Evolutionary conservation across 257 asterid species (phyloP), one percentile per base, ranked within the genome.

Genomic region (Buddleja alternifolia): DNA sequence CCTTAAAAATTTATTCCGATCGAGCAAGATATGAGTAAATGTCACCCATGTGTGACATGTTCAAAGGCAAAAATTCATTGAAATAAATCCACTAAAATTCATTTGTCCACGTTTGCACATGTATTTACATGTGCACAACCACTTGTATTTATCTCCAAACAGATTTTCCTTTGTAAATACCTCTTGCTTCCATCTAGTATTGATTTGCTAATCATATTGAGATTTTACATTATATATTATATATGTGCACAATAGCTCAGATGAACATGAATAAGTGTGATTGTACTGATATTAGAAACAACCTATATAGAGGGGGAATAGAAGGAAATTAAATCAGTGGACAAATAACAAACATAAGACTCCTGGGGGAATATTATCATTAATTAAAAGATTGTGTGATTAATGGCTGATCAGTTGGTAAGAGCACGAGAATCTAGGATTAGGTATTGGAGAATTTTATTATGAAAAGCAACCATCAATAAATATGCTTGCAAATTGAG

Each of bases 101-200:
- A 65, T 70, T 65, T 44, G 29, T 60, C 48, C 71, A 60, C 60
- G 60, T 53, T 10, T 61, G 70, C 82, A 77, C 82, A 77, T 77
- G 82, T 56, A 55, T 37, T 24, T 61, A 54, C 83, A 78, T 78
- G 77, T 73, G 83, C 73, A 57, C 32, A 64, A 56, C 50, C 71
- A 58, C 72, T 52, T 47, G 67, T 24, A 60, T 61, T 37, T 42
- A 53, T 51, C 19, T 54, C 17, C 52, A 4, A 3, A 3, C 2
- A 46, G 29, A 42, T 59, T 15, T 44, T 21, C 11, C 51, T 25
- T 34, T 66, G 46, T 39, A 40, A 51, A 20, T 44, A 41, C 60
- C n/a, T 66, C 62, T 20, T 66, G 16, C 25, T 36, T 20, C 9
- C 51, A 2, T 7, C 25, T 24, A 41, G 7, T 41, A 50, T 54